These are phyloP conservation scores for Halophytophthora polymorphica DNA, from an alignment of 352 stramenopile genomes.

Conservation along the genomic window DNA sequence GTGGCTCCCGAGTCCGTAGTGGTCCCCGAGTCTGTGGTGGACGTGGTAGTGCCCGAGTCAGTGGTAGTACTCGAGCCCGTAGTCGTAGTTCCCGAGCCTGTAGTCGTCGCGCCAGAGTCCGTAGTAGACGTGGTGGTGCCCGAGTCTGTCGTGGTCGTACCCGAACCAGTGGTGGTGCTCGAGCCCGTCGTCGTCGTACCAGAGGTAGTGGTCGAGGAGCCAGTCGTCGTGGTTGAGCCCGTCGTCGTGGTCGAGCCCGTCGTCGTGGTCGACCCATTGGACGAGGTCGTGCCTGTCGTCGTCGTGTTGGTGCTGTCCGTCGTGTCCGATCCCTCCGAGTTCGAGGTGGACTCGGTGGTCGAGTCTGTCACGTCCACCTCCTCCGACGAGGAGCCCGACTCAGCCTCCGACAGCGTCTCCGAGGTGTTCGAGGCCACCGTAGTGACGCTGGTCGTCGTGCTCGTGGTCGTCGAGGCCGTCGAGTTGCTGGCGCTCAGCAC, in stretches of 20 bases:
- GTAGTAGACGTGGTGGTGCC: neutral
- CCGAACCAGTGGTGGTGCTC: conserved; percentile 6
- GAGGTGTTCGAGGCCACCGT: conserved; percentile 21
- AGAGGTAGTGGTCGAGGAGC: conserved; percentile 9
- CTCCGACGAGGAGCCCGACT: conserved; percentile 12
- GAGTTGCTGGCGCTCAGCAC: conserved; percentile 15
- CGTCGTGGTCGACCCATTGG: conserved; percentile 9
- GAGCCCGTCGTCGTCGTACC: conserved; percentile 8
- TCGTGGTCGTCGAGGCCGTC: conserved; percentile 20
- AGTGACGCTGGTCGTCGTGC: conserved; percentile 21
- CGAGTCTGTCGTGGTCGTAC: neutral
- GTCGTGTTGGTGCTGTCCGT: conserved; percentile 4
- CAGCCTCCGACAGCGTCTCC: conserved; percentile 23
- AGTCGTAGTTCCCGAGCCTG: neutral
- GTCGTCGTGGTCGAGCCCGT: conserved; percentile 12
- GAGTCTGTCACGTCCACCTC: conserved; percentile 20
- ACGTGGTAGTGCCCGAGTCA: neutral
- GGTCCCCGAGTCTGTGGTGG: neutral
- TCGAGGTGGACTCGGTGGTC: conserved; percentile 5
- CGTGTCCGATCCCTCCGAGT: conserved; percentile 9
- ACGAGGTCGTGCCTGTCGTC: too few species aligned
- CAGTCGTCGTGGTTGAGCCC: conserved; percentile 9
- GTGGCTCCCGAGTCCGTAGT: conserved; percentile 1
- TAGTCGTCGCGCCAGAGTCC: neutral
- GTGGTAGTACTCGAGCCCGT: neutral